phyloP scores from a whole-genome alignment of 2,329 filamentous ascomycete genomes.

The Knufia fluminis region DNA sequence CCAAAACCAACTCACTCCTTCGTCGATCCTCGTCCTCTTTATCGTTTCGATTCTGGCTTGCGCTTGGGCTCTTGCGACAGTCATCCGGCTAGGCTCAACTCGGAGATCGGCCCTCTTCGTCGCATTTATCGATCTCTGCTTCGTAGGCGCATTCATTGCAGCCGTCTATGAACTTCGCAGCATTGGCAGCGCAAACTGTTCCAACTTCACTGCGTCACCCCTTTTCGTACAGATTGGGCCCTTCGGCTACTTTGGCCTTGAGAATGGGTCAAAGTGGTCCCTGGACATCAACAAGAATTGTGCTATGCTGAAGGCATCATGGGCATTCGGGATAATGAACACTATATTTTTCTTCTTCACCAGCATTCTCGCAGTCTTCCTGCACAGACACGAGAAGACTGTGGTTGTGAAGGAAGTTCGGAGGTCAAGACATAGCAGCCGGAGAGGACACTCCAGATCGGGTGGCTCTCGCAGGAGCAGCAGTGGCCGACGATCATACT shows the following conservation, averaged over 20 bases:
- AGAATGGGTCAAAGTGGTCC: conserved; percentile 39
- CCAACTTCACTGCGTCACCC: conserved; percentile 43
- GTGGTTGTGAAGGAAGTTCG: conserved; percentile 33
- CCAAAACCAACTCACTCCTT: conserved; percentile 49
- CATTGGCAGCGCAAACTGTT: conserved; percentile 58
- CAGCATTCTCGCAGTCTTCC: conserved; percentile 53
- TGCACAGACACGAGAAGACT: conserved; percentile 29
- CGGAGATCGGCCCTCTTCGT: conserved; percentile 52
- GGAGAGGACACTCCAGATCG: conserved; percentile 22
- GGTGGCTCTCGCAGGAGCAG: conserved; percentile 19
- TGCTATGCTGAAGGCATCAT: conserved; percentile 83
- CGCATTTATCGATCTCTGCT: conserved; percentile 51
- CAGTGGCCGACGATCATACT: conserved; percentile 21
- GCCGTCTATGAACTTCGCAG: conserved; percentile 49
- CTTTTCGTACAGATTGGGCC: conserved; percentile 54
- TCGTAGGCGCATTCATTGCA: conserved; percentile 56
- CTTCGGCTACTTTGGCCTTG: conserved; percentile 46
- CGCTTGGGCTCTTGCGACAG: conserved; percentile 53
- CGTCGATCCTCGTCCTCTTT: conserved; percentile 55
- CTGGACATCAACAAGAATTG: conserved; percentile 64
- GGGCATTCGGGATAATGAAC: conserved; percentile 86
- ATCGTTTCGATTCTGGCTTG: conserved; percentile 53
- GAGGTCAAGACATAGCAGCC: conserved; percentile 25
- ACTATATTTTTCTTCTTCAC: conserved; percentile 71
- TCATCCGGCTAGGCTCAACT: conserved; percentile 51